Conservation (phyloP, 345 rosid genomes). For the Salix viminalis region DNA sequence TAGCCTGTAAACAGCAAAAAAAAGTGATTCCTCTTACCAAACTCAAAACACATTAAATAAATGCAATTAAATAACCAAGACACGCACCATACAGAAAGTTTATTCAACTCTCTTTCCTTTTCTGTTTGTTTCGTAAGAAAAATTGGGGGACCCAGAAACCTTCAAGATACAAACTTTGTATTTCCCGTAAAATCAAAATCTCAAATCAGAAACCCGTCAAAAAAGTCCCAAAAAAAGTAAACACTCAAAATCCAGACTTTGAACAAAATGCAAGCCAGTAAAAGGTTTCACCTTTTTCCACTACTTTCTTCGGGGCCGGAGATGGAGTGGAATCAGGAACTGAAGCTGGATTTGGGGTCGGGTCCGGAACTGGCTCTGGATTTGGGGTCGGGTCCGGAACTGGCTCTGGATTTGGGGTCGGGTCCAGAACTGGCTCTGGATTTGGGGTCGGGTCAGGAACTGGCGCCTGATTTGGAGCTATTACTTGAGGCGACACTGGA, state of each 20-base stretch:
- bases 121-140: too few relatives aligned
- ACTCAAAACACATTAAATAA: neutral
- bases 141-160: neutral
- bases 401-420: neutral
- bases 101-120: neutral
- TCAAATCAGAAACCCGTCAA: neutral
- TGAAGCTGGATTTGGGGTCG: neutral
- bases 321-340: neutral
- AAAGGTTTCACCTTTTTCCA: neutral
- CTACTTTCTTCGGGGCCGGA: neutral
- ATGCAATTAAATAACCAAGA: too few relatives aligned
- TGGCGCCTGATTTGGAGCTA: neutral
- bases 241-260: neutral
- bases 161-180: neutral
- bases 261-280: neutral
- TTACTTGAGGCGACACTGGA: neutral
- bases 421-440: neutral
- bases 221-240: neutral
- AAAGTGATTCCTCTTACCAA: too few relatives aligned
- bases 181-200: neutral
- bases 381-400: neutral
- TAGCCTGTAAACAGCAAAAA: neutral
- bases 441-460: neutral
- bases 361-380: neutral
- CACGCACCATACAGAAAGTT: neutral